Percentiles rank a stretch among this genome's conserved stretches.
Evolutionary conservation across 1,284 basidiomycete genomes (phyloP).

Genomic region (Gymnopus androsaceus): DNA sequence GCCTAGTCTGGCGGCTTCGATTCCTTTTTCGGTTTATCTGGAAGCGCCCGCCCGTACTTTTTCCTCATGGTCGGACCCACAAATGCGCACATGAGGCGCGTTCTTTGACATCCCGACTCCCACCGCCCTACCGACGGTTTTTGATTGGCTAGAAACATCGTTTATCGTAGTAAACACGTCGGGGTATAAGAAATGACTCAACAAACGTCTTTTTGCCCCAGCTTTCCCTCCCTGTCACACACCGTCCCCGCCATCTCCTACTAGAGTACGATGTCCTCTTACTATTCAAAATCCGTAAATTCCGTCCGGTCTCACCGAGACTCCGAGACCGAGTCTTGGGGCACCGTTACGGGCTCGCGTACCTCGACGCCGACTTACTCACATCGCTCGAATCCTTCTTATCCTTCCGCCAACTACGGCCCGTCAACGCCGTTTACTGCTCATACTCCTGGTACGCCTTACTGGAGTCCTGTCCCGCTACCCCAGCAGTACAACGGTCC

Average conservation of each 20-base stretch:
- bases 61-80: constrained; percentile 4
- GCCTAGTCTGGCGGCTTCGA: neutral
- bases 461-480: neutral
- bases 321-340: constrained; percentile 5
- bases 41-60: neutral
- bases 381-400: constrained; percentile 10
- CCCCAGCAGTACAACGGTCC: neutral
- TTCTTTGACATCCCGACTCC: constrained; percentile 2
- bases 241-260: neutral
- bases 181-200: constrained; percentile 14
- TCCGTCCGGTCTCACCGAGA: constrained; percentile 2
- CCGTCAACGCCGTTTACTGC: neutral
- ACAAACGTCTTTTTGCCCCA: neutral
- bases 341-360: neutral
- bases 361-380: constrained; percentile 3
- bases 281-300: constrained; percentile 9
- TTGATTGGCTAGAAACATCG: constrained; percentile 3
- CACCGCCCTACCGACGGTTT: constrained; percentile 4
- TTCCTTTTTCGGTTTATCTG: neutral
- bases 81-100: constrained; percentile 2
- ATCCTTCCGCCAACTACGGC: constrained; percentile 7
- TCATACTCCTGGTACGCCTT: neutral
- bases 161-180: constrained; percentile 2
- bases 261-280: neutral
- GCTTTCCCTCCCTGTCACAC: neutral